Conservation (phyloP, 2,329 filamentous ascomycete species). For the Polytolypa hystricis region DNA sequence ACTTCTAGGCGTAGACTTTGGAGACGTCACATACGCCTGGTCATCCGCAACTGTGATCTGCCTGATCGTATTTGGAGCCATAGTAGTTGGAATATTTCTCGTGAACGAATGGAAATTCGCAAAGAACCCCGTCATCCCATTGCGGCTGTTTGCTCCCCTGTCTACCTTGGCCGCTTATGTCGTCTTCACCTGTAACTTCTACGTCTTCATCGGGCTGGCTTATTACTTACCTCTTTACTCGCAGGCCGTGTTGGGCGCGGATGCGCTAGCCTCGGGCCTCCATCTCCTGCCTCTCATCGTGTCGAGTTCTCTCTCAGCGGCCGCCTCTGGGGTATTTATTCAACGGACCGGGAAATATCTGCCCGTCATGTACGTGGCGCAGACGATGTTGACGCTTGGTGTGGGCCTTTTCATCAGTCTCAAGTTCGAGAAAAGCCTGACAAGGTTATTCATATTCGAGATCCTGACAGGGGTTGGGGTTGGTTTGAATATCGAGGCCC, state of each 20-base stretch:
- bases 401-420: conserved; percentile 39
- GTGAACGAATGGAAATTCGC: conserved; percentile 54
- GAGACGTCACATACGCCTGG: conserved; percentile 67
- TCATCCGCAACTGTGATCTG: conserved; percentile 62
- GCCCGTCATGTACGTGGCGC: conserved; percentile 36
- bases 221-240: conserved; percentile 68
- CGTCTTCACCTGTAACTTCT: conserved; percentile 12
- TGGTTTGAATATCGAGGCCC: conserved; percentile 44
- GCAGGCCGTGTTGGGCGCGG: conserved; percentile 53
- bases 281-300: conserved; percentile 52
- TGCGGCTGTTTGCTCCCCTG: conserved; percentile 46
- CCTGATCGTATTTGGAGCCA: conserved; percentile 60
- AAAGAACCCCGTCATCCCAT: conserved; percentile 56
- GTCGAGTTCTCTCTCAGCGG: conserved; percentile 33
- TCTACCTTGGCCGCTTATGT: conserved; percentile 46
- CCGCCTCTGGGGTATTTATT: conserved; percentile 39
- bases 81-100: conserved; percentile 43
- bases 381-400: conserved; percentile 33
- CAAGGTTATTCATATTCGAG: conserved; percentile 37
- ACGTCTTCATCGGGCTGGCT: conserved; percentile 53
- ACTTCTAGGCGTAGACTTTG: conserved; percentile 74
- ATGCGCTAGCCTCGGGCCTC: conserved; percentile 47
- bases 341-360: conserved; percentile 40
- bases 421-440: conserved; percentile 24
- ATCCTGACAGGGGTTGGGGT: conserved; percentile 41